Evolutionary conservation across 768 basidiomycete species (phyloP), one percentile per base, ranked within the genome.

Genomic region (Collybia mongolica): DNA sequence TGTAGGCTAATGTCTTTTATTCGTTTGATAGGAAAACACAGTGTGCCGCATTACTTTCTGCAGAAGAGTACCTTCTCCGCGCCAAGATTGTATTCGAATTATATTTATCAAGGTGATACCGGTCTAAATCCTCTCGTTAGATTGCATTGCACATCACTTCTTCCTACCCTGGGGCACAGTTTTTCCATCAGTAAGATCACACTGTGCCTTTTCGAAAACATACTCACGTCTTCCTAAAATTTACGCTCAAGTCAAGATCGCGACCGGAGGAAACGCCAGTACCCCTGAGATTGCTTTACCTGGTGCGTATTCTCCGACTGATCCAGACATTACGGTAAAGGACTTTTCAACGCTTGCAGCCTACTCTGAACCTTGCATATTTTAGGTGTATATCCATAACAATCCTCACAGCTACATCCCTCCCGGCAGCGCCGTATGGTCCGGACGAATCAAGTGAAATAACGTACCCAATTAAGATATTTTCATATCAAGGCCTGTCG

Each of bases 371-470:
- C 36, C 24, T 48, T 26, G 37, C 38, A 3, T 12, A 38, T 19
- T 6, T 37, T 26, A 73, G 70, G 63, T 76, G 59, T 78, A 80
- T 69, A 79, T 79, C 55, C 79, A 79, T 68, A 79, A 79, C 69
- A 79, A 80, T 62, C 71, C 78, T 37, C 73, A 79, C 57, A 77
- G 67, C 59, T 80, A 80, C 65, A 78, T 75, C 17, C 57, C 65
- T 43, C 72, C 72, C 18, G 72, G 71, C 47, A 62, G 62, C 37
- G 46, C 67, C 38, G 71, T 74, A 48, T 74, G 72, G 72, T 65
- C 69, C 50, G 71, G 72, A 5, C 72, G 11, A 32, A 9, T 32
- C 14, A 32, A 32, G 5, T 14, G 32, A 14, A 9, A 3, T 6
- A 12, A 14, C 32, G 11, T 9, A 3, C 11, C 32, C 24, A 26